Conservation (phyloP, 495 filamentous ascomycete species). For the Tuber magnatum region DNA sequence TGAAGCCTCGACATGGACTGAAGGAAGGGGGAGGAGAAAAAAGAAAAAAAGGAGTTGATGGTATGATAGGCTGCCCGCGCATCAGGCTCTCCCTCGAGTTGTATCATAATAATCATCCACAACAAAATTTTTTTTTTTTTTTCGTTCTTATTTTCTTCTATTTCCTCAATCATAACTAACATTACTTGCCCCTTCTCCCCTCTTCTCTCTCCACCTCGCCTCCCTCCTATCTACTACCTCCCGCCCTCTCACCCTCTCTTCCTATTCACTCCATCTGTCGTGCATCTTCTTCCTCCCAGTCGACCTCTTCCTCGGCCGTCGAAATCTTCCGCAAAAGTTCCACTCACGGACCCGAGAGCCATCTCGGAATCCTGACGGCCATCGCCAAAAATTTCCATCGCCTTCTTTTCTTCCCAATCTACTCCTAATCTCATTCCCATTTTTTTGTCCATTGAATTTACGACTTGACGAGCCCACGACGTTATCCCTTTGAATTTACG, state of each 20-base stretch:
- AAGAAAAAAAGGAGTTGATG: slow-evolving; percentile 11
- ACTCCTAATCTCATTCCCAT: slow-evolving; percentile 19
- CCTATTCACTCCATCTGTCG: slow-evolving; percentile 17
- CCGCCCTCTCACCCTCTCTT: slow-evolving; percentile 9
- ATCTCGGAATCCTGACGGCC: slow-evolving; percentile 15
- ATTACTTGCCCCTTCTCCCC: slow-evolving; percentile 10
- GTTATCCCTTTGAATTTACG: neutral
- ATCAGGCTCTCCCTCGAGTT: slow-evolving; percentile 13
- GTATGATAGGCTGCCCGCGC: slow-evolving; percentile 9
- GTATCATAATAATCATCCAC: slow-evolving; percentile 17
- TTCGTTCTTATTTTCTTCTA: neutral
- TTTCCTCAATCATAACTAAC: slow-evolving; percentile 1
- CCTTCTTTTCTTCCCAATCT: slow-evolving; percentile 13
- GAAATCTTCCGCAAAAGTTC: slow-evolving; percentile 1
- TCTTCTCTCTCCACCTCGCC: slow-evolving; percentile 2
- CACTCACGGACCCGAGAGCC: neutral
- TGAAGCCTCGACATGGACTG: slow-evolving; percentile 22
- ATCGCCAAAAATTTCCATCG: slow-evolving; percentile 27
- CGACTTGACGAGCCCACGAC: slow-evolving; percentile 37
- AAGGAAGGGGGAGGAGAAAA: slow-evolving; percentile 18
- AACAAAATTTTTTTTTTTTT: slow-evolving; percentile 17
- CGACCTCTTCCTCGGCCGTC: neutral
- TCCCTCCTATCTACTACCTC: slow-evolving; percentile 15
- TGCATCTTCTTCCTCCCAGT: slow-evolving; percentile 14
- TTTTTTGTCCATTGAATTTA: slow-evolving; percentile 25